Conservation (phyloP, 2,329 filamentous ascomycete genomes). For the Claviceps sp. region DNA sequence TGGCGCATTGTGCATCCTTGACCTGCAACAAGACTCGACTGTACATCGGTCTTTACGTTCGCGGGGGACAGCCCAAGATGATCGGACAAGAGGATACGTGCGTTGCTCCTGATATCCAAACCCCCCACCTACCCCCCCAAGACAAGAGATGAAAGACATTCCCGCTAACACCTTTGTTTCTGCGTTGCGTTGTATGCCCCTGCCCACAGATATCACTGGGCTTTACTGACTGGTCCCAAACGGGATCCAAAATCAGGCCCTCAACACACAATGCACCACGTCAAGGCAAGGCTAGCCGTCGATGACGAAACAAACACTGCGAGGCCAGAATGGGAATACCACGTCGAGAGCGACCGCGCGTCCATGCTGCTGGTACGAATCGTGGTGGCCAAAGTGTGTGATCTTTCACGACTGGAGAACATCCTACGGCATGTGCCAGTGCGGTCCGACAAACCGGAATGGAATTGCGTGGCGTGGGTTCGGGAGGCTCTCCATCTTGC, state of each 20-base stretch:
- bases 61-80: slow-evolving; percentile 5
- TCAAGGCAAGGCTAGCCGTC: slow-evolving; percentile 3
- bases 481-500: slow-evolving; percentile 4
- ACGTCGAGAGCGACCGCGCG: slow-evolving; percentile 2
- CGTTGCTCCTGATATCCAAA: not conserved
- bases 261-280: slow-evolving; percentile 6
- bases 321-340: slow-evolving; percentile 5
- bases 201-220: slow-evolving; percentile 5
- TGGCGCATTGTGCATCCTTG: not conserved
- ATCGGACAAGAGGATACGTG: slow-evolving; percentile 5
- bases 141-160: not conserved
- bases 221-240: slow-evolving; percentile 5
- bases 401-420: slow-evolving; percentile 4
- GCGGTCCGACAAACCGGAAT: slow-evolving; percentile 1
- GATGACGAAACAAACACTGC: slow-evolving; percentile 2
- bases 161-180: not conserved
- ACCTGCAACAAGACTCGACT: slow-evolving; percentile 4
- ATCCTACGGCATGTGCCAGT: slow-evolving; percentile 3
- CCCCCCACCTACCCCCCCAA: not conserved
- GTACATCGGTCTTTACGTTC: slow-evolving; percentile 7
- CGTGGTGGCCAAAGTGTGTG: slow-evolving; percentile 3
- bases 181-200: too few species aligned
- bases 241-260: not conserved
- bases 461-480: slow-evolving; percentile 6
- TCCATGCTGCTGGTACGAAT: slow-evolving; percentile 4